Evolutionary conservation across 78 protist genomes (phyloP), one percentile per base, ranked within the genome.

Genomic region (Protostelium mycophagum): DNA sequence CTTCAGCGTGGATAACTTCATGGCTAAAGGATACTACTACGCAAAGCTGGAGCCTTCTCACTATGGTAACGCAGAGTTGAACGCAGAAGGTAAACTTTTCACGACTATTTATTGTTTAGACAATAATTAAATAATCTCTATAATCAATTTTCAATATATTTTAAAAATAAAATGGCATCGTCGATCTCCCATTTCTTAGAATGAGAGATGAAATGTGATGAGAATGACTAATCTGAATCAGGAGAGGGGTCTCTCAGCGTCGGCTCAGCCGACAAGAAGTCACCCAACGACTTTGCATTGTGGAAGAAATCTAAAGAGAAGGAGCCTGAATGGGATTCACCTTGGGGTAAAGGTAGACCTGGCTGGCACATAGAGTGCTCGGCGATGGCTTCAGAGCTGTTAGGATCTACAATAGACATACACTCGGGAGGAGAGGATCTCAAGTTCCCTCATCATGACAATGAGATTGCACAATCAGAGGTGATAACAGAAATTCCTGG

Each of bases 341-440:
- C 95, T 36, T 99, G 99, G 99, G 99, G 99, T 35, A 38, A 0
- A 9, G 99, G 99, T 34, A 93, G 99, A 29, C 99, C 99, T 29
- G 99, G 99, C 28, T 99, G 99, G 99, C 99, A 99, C 95, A 99
- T 99, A 84, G 99, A 99, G 94, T 99, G 99, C 98, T 93, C 98
- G 0, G 99, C 96, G 28, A 98, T 99, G 99, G 96, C 96, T 34
- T 86, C 91, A 0, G 94, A 94, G 38, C 38, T 94, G 29, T 35
- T 97, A 9, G 97, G 97, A 34, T n/a, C 84, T 1, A 36, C 86
- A 16, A 39, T 98, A 0, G 97, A 96, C 88, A 38, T 97, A 16
- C 97, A 96, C 84, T 29, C 95, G 5, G 99, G 99, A 23, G 99
- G 99, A 36, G 37, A 84, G 34, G 99, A 99, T 90, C 96, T 99